Evolutionary conservation across 106 monocot genomes (phyloP).

Genomic region (Posidonia australis): DNA sequence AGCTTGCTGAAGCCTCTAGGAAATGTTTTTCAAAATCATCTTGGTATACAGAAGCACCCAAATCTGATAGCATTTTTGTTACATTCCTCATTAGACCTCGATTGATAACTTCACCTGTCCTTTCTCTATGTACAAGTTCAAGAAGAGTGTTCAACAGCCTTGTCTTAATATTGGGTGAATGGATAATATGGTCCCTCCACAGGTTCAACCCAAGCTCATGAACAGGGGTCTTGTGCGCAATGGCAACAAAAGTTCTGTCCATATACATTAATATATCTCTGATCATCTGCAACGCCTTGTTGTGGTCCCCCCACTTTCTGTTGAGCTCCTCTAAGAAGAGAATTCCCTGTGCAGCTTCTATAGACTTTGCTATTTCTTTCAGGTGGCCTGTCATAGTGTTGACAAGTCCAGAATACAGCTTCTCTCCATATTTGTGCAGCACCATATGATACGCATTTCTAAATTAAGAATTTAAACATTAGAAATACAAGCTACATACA

Average conservation of each 20-base stretch:
- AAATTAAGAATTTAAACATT: not conserved
- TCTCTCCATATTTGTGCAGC: conserved; percentile 88
- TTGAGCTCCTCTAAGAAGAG: conserved; percentile 79
- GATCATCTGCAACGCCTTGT: conserved; percentile 93
- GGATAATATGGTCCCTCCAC: conserved; percentile 78
- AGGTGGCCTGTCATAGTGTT: conserved; percentile 73
- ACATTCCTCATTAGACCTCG: conserved; percentile 76
- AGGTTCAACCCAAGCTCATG: conserved; percentile 86
- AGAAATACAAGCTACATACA: not conserved
- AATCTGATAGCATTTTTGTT: conserved; percentile 84
- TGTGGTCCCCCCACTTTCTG: conserved; percentile 85
- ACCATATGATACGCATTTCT: conserved; percentile 99
- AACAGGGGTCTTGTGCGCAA: conserved; percentile 48
- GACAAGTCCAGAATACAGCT: conserved; percentile 66
- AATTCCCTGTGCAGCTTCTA: conserved; percentile 77
- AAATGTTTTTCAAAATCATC: conserved; percentile 88
- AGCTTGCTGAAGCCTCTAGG: conserved; percentile 64
- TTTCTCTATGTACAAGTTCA: conserved; percentile 63
- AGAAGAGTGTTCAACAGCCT: conserved; percentile 65
- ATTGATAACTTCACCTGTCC: conserved; percentile 82
- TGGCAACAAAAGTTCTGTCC: conserved; percentile 81
- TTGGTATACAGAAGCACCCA: conserved; percentile 68
- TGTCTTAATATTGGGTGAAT: conserved; percentile 45
- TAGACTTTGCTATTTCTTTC: conserved; percentile 58
- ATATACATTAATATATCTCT: conserved; percentile 97